phyloP scores from a whole-genome alignment of 306 rosid genomes.

The Trifolium subterraneum region DNA sequence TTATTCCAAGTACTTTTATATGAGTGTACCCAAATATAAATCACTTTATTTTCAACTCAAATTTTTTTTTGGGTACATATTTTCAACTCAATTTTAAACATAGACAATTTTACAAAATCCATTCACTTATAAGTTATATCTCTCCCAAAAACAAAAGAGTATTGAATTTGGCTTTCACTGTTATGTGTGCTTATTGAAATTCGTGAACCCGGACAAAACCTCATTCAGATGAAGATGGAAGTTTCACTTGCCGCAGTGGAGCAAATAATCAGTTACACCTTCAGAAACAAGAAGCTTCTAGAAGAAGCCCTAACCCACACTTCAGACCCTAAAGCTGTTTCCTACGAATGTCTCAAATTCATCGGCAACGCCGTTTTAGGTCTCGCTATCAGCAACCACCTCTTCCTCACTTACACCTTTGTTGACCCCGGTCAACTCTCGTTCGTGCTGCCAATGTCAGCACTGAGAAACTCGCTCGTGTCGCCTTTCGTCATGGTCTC shows the following conservation, averaged over 20 bases:
- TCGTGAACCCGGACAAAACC: no score
- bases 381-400: conserved; percentile 54
- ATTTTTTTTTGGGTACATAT: no score
- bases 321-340: conserved; percentile 39
- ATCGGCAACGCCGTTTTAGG: conserved; percentile 67
- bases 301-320: conserved; percentile 80
- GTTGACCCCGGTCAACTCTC: conserved; percentile 62
- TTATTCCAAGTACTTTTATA: no score
- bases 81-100: no score
- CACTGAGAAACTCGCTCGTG: conserved; percentile 91
- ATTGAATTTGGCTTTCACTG: no score
- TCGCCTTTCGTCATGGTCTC: conserved; percentile 59
- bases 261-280: conserved; percentile 44
- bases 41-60: no score
- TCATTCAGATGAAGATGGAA: conserved; percentile 34
- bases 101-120: no score
- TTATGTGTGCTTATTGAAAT: no score
- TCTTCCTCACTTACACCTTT: conserved; percentile 51
- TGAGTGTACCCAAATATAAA: no score
- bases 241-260: conserved; percentile 44
- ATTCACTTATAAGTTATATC: no score
- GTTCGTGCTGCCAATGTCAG: conserved; percentile 73
- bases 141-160: no score
- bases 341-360: conserved; percentile 78
- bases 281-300: conserved; percentile 59